These are phyloP conservation scores for Termitomyces sp. DNA, from an alignment of 768 basidiomycete genomes.

Conservation along the genomic window DNA sequence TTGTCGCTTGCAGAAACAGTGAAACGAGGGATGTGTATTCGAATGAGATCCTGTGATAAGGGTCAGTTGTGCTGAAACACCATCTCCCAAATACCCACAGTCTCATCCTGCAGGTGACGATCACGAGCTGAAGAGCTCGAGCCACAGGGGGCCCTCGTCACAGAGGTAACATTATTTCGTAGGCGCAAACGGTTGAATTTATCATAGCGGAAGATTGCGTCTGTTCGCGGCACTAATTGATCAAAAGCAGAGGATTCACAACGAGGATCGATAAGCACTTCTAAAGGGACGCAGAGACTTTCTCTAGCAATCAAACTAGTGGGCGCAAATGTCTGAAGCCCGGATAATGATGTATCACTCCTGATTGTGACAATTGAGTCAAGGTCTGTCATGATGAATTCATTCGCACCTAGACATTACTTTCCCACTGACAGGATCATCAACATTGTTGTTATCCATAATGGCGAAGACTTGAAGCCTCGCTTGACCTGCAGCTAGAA, in stretches of 20 bases:
- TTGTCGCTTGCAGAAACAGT: constrained; percentile 79
- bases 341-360: constrained; percentile 71
- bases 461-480: constrained; percentile 75
- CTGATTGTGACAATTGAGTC: constrained; percentile 28
- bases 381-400: not conserved
- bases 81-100: constrained; percentile 32
- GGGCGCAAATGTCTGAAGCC: constrained; percentile 87
- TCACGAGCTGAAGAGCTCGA: constrained; percentile 23
- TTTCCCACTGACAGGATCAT: constrained; percentile 80
- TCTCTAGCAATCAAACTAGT: constrained; percentile 31
- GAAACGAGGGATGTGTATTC: constrained; percentile 78
- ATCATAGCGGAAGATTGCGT: constrained; percentile 83
- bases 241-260: constrained; percentile 83
- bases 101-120: constrained; percentile 60
- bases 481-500: constrained; percentile 77
- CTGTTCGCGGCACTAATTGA: constrained; percentile 84
- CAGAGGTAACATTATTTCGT: constrained; percentile 60
- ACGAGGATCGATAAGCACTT: constrained; percentile 81
- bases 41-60: constrained; percentile 63
- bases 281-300: constrained; percentile 72
- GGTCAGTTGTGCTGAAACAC: not conserved
- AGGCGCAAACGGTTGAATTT: constrained; percentile 90
- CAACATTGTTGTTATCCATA: constrained; percentile 69
- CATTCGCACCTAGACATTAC: constrained; percentile 75
- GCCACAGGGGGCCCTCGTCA: constrained; percentile 31